These are phyloP conservation scores for Erythrophleum fordii DNA, from an alignment of 306 rosid species.

Conservation along the genomic window DNA sequence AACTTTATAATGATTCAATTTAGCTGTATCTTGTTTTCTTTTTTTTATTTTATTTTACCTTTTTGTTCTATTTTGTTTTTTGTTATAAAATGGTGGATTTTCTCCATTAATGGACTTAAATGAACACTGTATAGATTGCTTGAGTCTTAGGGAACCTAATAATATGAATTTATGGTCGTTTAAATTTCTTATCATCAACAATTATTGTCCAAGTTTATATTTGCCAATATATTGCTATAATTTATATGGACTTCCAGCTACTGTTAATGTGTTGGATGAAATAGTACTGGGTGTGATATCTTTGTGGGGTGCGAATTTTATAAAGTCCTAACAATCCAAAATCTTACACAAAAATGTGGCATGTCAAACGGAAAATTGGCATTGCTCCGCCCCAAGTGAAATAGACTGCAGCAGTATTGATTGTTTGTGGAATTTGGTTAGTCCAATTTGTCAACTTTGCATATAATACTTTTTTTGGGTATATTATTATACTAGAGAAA, in stretches of 20 bases:
- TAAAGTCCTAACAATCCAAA: neutral
- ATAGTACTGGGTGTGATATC: neutral
- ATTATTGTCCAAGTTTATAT: neutral
- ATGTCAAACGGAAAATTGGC: neutral
- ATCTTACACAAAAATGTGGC: neutral
- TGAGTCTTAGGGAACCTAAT: conserved; percentile 38
- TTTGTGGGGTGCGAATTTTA: neutral
- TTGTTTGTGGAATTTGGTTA: too few species aligned
- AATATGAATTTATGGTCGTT: conserved; percentile 26
- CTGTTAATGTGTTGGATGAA: neutral
- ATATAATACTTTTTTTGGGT: too few species aligned
- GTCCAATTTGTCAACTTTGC: too few species aligned
- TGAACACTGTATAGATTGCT: conserved; percentile 49
- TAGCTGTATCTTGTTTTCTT: conserved; percentile 4
- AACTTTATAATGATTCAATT: conserved; percentile 39
- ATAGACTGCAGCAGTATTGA: neutral
- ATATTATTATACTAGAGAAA: too few species aligned
- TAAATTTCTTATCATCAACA: conserved; percentile 20
- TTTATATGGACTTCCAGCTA: neutral
- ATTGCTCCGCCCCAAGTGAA: neutral
- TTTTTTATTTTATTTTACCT: too few species aligned
- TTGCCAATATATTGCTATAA: neutral
- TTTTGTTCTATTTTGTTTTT: conserved; percentile 1
- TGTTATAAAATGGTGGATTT: conserved; percentile 37
- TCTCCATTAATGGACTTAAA: conserved; percentile 38